Base-by-base conservation (phyloP, 2,329 filamentous ascomycete genomes). In the Thyridium curvatum region DNA sequence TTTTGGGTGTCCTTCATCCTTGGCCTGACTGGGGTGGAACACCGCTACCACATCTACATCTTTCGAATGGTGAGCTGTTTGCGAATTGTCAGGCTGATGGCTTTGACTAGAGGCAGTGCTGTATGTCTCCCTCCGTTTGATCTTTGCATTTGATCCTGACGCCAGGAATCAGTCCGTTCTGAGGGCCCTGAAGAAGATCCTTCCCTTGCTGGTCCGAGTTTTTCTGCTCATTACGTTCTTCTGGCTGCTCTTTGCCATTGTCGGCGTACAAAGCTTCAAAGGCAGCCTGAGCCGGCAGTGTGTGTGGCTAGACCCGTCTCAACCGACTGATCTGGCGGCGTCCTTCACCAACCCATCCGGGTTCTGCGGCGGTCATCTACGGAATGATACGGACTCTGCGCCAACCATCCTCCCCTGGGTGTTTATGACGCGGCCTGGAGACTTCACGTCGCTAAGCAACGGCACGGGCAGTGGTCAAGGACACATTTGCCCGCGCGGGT, bases 31-130 rank as follows among this genome's bases (percentile, higher is more conserved):
- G 79, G 82, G 1, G 58, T 87, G 18, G 86, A 95, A 55, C 72
- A 72, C 42, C 55, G 61, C 4, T 72, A 80, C 38, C 86, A 93
- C 54, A 61, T 96, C 12, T 94, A 88, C 52, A 77, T 96, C 10
- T 97, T 97, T 60, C 82, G 86, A 41, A 97, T 97, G 93, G 71
- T 97, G 43, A 94, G 89, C 54, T 95, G 88, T 62, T 71, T 97
- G 46, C 85, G 93, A 35, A 94, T 97, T 46, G 66, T 97, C 47
- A 79, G 91, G 45, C 72, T 97, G 15, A 70, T 97, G 16, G 84
- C 86, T 36, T 74, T 97, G 37, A 97, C 91, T 3, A 90, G 88
- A 51, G 91, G 91, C 49, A 97, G 93, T 39, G 84, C 89, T 40
- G 84, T 87, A 72, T 69, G 80, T 64, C 34, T 8, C 32, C 30